Percentiles rank a stretch among this genome's conserved stretches.
phyloP scores from a whole-genome alignment of 73 alveolate genomes.

The Tetrahymena thermophila region DNA sequence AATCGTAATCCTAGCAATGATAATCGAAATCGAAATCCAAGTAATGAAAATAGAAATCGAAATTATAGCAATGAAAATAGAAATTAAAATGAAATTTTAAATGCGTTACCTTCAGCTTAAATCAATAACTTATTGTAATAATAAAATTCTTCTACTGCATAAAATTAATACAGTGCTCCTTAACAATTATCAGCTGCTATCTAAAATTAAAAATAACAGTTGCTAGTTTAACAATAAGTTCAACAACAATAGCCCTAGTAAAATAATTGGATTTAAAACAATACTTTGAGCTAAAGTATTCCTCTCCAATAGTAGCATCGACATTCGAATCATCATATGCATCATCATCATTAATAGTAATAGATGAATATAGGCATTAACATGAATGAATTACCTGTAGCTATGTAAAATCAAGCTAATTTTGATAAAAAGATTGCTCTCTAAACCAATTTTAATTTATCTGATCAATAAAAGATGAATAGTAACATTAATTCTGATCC shows the following conservation, averaged over 20 bases:
- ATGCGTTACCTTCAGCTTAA: neutral
- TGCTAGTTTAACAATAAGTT: neutral
- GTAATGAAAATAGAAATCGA: neutral
- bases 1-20: neutral
- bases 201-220: neutral
- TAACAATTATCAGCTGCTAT: neutral
- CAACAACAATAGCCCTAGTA: neutral
- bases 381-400: neutral
- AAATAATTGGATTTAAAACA: neutral
- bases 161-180: neutral
- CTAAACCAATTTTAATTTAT: neutral
- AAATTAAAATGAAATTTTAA: neutral
- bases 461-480: neutral
- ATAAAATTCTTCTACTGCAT: neutral
- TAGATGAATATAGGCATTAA: neutral
- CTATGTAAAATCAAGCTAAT: neutral
- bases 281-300: neutral
- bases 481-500: neutral
- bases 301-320: neutral
- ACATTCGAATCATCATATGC: neutral
- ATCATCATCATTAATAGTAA: neutral
- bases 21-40: conserved; percentile 1
- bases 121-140: neutral
- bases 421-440: neutral
- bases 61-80: neutral